phyloP scores from a whole-genome alignment of 257 asterid species.

The Linaria vulgaris region DNA sequence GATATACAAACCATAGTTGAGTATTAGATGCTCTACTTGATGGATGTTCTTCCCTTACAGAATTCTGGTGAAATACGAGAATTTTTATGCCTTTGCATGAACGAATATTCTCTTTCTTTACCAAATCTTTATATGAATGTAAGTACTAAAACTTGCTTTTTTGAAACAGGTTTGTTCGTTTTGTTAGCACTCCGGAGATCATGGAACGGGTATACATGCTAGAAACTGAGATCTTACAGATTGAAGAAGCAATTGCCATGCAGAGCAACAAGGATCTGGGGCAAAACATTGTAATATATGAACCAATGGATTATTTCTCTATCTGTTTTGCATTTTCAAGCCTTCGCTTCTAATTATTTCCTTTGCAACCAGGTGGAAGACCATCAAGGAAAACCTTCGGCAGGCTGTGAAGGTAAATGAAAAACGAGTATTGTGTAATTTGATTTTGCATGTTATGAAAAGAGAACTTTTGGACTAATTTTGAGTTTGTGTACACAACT shows the following conservation, averaged over 20 bases:
- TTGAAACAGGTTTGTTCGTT: constrained; percentile 89
- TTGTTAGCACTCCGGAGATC: constrained; percentile 98
- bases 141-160: constrained; percentile 29
- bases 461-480: not conserved
- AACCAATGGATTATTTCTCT: not conserved
- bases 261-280: constrained; percentile 65
- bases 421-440: constrained; percentile 9
- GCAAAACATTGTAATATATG: constrained; percentile 51
- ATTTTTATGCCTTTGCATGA: not conserved
- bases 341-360: constrained; percentile 2
- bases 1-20: not conserved
- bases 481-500: too few relatives aligned
- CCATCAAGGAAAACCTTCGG: constrained; percentile 44
- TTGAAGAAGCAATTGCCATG: constrained; percentile 71
- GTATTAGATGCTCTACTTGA: constrained; percentile 3
- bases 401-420: constrained; percentile 61
- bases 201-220: constrained; percentile 84
- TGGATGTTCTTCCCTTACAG: constrained; percentile 3
- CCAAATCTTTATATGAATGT: not conserved
- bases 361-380: constrained; percentile 54
- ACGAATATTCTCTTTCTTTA: too few relatives aligned
- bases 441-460: constrained; percentile 1
- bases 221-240: constrained; percentile 89
- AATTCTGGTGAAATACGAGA: constrained; percentile 18
- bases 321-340: constrained; percentile 12